These are phyloP conservation scores for Blepharisma stoltei DNA, from an alignment of 73 alveolate species.

Conservation along the genomic window DNA sequence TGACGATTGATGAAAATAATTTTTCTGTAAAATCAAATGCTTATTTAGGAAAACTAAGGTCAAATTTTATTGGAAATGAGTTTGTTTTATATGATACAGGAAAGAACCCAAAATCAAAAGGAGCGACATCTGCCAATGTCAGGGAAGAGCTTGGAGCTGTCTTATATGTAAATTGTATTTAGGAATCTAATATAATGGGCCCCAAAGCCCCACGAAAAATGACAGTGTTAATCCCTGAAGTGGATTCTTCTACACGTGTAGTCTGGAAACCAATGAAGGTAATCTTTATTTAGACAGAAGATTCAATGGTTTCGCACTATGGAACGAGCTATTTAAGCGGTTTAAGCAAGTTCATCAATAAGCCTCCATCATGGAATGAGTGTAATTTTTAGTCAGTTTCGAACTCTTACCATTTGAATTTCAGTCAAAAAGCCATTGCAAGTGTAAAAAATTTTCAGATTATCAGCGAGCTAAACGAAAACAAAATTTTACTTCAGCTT, in stretches of 20 bases:
- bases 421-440: conserved; percentile 83
- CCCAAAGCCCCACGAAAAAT: conserved; percentile 89
- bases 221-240: conserved; percentile 69
- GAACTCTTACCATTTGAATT: conserved; percentile 79
- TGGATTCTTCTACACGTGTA: conserved; percentile 38
- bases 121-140: conserved; percentile 48
- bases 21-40: conserved; percentile 54
- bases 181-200: conserved; percentile 71
- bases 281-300: conserved; percentile 34
- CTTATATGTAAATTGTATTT: conserved; percentile 48
- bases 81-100: conserved; percentile 73
- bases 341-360: conserved; percentile 55
- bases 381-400: conserved; percentile 36
- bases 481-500: conserved; percentile 64
- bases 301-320: conserved; percentile 53
- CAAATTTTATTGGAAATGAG: conserved; percentile 91
- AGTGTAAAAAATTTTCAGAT: conserved; percentile 81
- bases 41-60: conserved; percentile 80
- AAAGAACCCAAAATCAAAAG: conserved; percentile 70
- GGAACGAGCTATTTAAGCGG: conserved; percentile 46
- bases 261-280: conserved; percentile 53
- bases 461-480: conserved; percentile 69
- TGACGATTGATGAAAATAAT: conserved; percentile 65
- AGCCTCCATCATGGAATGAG: conserved; percentile 89
- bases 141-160: conserved; percentile 73